phyloP scores from a whole-genome alignment of 106 monocot species.

The Dendrobium huoshanense region DNA sequence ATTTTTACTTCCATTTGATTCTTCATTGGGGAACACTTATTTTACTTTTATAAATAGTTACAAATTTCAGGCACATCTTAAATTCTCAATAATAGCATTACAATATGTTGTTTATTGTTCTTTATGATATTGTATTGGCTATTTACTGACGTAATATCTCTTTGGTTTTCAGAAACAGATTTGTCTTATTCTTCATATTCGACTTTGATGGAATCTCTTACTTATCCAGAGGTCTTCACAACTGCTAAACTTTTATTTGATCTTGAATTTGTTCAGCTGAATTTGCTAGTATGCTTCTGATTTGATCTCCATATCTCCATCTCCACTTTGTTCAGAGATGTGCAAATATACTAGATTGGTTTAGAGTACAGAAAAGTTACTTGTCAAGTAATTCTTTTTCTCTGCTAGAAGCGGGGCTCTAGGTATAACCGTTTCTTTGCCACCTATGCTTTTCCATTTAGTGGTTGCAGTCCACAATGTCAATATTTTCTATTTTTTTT shows the following conservation, averaged over 20 bases:
- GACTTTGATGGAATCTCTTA: constrained; percentile 9
- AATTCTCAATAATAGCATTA: neutral
- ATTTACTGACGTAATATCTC: neutral
- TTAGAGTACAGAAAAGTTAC: neutral
- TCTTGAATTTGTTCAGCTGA: neutral
- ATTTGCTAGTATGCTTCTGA: neutral
- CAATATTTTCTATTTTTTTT: neutral
- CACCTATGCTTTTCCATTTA: neutral
- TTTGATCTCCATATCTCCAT: neutral
- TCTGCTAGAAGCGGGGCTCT: neutral
- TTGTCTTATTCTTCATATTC: constrained; percentile 6
- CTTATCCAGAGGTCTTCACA: constrained; percentile 2
- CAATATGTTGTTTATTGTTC: constrained; percentile 5
- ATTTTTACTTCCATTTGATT: neutral
- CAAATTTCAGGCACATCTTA: neutral
- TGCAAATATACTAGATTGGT: neutral
- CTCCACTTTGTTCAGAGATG: neutral
- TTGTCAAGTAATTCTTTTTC: neutral
- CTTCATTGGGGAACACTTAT: neutral
- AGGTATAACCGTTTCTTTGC: neutral
- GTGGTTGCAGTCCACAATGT: neutral
- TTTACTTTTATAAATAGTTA: neutral
- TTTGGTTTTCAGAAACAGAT: constrained; percentile 6
- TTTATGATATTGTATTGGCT: neutral
- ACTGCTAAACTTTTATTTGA: neutral